Base-by-base conservation (phyloP, 768 basidiomycete genomes). In the Leccinum aurantiacum region DNA sequence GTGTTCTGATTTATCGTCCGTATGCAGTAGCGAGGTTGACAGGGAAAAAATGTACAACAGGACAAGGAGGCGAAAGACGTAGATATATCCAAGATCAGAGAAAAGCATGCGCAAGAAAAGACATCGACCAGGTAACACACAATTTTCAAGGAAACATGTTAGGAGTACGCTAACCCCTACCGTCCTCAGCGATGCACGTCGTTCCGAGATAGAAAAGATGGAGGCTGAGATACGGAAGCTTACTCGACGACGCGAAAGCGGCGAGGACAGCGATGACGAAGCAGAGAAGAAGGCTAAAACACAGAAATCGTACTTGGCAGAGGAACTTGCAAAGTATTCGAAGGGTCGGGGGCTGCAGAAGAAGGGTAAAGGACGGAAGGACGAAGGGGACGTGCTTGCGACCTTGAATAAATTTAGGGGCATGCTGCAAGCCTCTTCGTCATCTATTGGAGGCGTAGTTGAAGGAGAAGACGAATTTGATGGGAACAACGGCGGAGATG, bases 161-260 rank as follows among this genome's bases (percentile, higher is more conserved):
- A 25, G 33, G 10, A 14, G 27, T 22, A 24, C 19, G 24, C 53
- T 68, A 25, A 60, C 33, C 35, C 38, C 46, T 60, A 53, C 53
- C 22, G 5, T 29, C 37, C 50, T 4, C 59, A 93, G 89, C 55
- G 79, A 80, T 35, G 74, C 82, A 11, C 89, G 90, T 22, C 84
- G 88, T 68, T 79, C 84, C 7, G 87, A 94, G 71, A 91, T 97
- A 54, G 88, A 87, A 65, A 88, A 83, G 66, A 91, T 98, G 87
- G 93, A 98, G 73, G 86, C 85, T 7, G 90, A 93, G 49, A 90
- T 98, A 57, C 88, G 91, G 25, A 88, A 84, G 62, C 83, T 96
- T 7, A 79, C 84, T 29, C 85, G 86, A 61, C 81, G 80, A 47
- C 83, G 82, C 9, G 82, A 79, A 27, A 78, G 80, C 9, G 78